Evolutionary conservation across 2,329 filamentous ascomycete species (phyloP).

Genomic region (Aspergillus proliferans): DNA sequence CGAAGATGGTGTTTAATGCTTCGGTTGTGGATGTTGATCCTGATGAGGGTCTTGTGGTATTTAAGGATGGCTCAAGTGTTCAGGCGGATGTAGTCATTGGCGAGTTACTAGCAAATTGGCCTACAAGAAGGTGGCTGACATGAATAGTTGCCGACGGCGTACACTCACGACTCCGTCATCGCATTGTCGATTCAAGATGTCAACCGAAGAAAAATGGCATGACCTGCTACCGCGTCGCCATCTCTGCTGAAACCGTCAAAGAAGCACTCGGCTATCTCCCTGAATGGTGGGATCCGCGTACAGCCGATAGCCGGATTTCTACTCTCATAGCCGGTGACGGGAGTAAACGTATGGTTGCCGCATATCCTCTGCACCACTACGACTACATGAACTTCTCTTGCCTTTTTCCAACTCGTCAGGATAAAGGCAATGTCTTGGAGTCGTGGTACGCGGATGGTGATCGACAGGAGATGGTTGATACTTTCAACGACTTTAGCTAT

Average conservation of each 20-base stretch:
- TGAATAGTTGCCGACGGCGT: conserved; percentile 1
- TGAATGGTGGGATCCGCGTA: conserved; percentile 1
- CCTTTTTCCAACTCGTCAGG: not conserved
- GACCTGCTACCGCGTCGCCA: conserved; percentile 2
- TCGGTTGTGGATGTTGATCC: not conserved
- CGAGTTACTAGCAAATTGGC: no score
- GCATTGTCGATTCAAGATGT: not conserved
- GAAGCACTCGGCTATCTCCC: not conserved
- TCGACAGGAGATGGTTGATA: not conserved
- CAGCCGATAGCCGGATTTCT: not conserved
- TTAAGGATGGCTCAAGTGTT: not conserved
- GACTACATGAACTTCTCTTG: conserved; percentile 2
- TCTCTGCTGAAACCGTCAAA: not conserved
- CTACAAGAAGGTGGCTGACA: no score
- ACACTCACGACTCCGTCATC: conserved; percentile 1
- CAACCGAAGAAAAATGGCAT: conserved; percentile 1
- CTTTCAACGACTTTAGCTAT: not conserved
- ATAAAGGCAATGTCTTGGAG: not conserved
- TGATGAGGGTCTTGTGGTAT: not conserved
- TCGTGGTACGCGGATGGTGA: conserved; percentile 1
- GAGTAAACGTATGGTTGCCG: not conserved
- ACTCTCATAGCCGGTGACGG: not conserved
- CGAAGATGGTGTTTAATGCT: not conserved
- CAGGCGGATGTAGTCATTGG: not conserved
- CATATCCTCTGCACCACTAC: not conserved